These are phyloP conservation scores for Flaveria robusta DNA, from an alignment of 129 eudicot genomes.

Conservation along the genomic window DNA sequence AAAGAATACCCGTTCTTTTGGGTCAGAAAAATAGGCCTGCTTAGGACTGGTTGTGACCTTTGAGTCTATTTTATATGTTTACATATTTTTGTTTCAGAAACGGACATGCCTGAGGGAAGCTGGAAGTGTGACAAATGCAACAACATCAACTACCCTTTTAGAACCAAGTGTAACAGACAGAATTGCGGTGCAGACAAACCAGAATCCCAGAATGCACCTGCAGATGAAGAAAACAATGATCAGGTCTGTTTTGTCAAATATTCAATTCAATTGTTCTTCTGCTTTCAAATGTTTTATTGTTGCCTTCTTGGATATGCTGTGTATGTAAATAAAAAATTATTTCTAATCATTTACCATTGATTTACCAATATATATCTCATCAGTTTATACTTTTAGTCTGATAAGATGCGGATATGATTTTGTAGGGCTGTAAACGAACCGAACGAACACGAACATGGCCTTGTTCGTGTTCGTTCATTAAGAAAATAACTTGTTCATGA, in stretches of 20 bases:
- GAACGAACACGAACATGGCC: too few species aligned
- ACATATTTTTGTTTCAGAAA: slow-evolving; percentile 33
- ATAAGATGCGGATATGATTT: neutral
- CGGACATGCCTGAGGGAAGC: slow-evolving; percentile 94
- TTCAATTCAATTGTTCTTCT: slow-evolving; percentile 26
- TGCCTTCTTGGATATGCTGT: slow-evolving; percentile 13
- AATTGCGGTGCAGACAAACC: slow-evolving; percentile 97
- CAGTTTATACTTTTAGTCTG: neutral
- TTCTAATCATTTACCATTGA: slow-evolving; percentile 17
- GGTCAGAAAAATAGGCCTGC: neutral
- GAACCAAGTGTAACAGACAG: slow-evolving; percentile 93
- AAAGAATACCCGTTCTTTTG: neutral
- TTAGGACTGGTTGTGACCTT: slow-evolving; percentile 2
- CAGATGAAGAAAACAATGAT: slow-evolving; percentile 56
- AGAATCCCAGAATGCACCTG: slow-evolving; percentile 52
- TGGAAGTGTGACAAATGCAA: slow-evolving; percentile 92
- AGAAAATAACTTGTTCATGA: too few species aligned
- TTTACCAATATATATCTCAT: neutral
- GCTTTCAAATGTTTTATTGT: slow-evolving; percentile 20
- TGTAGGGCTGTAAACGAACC: too few species aligned
- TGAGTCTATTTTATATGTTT: slow-evolving; percentile 19
- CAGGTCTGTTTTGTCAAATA: slow-evolving; percentile 74
- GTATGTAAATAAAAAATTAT: slow-evolving; percentile 20
- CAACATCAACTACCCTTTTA: slow-evolving; percentile 85
- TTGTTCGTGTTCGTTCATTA: too few species aligned